Evolutionary conservation across 1,139 yeast genomes (phyloP).

Genomic region (Saccharomyces hybrid): DNA sequence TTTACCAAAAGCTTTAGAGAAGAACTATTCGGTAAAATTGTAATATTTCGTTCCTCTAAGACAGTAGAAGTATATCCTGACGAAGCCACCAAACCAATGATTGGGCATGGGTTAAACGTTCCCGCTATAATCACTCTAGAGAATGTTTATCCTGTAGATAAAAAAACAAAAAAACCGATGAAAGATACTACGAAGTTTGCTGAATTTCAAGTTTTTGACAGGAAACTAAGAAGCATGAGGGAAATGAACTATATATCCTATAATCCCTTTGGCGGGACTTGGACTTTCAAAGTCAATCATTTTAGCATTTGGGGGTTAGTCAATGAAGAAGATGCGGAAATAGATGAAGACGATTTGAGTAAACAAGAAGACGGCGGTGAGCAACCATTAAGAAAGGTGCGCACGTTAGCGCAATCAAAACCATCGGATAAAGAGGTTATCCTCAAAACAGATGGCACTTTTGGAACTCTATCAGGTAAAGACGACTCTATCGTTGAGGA

Average conservation of each 20-base stretch:
- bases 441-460: neutral
- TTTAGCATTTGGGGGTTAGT: slow-evolving; percentile 91
- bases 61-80: slow-evolving; percentile 65
- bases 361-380: slow-evolving; percentile 35
- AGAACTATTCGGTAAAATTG: slow-evolving; percentile 48
- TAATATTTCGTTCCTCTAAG: slow-evolving; percentile 48
- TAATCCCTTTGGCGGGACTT: slow-evolving; percentile 66
- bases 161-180: slow-evolving; percentile 33
- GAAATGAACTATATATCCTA: slow-evolving; percentile 79
- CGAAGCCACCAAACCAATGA: slow-evolving; percentile 45
- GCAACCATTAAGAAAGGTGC: slow-evolving; percentile 1
- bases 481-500: slow-evolving; percentile 36
- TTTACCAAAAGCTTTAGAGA: slow-evolving; percentile 40
- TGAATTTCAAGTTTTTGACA: slow-evolving; percentile 43
- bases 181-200: slow-evolving; percentile 37
- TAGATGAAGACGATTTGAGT: slow-evolving; percentile 37
- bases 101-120: slow-evolving; percentile 71
- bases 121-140: slow-evolving; percentile 81
- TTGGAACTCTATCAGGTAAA: neutral
- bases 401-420: neutral
- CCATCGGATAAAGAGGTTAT: neutral
- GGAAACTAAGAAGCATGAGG: slow-evolving; percentile 41
- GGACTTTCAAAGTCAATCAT: slow-evolving; percentile 83
- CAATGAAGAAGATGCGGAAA: slow-evolving; percentile 56
- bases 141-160: slow-evolving; percentile 47